Percentiles rank a stretch among this genome's conserved stretches.
Evolutionary conservation across 495 filamentous ascomycete species (phyloP).

Genomic region (Penicillium subrubescens): DNA sequence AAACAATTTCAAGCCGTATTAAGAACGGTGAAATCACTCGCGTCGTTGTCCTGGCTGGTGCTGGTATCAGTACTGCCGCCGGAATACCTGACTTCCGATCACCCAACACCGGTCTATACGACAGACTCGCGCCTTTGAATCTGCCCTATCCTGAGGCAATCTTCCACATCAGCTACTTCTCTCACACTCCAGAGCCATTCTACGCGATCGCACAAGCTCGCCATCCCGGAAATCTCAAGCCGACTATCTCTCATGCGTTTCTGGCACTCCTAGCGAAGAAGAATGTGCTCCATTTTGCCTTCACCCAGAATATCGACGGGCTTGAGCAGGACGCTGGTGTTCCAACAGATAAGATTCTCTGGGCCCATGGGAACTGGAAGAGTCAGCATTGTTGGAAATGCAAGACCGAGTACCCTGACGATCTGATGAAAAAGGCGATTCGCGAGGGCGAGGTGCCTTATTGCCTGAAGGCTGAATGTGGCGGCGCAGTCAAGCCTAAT

Average conservation of each 20-base stretch:
- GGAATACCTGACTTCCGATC: slow-evolving; percentile 81
- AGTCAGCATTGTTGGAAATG: slow-evolving; percentile 81
- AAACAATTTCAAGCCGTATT: slow-evolving; percentile 22
- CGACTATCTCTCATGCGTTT: slow-evolving; percentile 77
- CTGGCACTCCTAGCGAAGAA: slow-evolving; percentile 69
- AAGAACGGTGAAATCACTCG: slow-evolving; percentile 18
- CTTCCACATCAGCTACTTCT: slow-evolving; percentile 84
- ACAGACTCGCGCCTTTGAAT: slow-evolving; percentile 74
- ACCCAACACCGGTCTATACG: slow-evolving; percentile 75
- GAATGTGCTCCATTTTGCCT: slow-evolving; percentile 70
- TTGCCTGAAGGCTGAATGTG: slow-evolving; percentile 60
- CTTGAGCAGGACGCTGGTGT: slow-evolving; percentile 82
- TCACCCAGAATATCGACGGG: slow-evolving; percentile 93
- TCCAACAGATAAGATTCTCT: slow-evolving; percentile 69
- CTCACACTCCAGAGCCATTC: slow-evolving; percentile 76
- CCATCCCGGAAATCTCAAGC: slow-evolving; percentile 76
- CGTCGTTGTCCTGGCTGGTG: slow-evolving; percentile 32
- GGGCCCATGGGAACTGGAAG: slow-evolving; percentile 87
- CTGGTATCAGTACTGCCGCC: slow-evolving; percentile 55
- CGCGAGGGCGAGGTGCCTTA: slow-evolving; percentile 61
- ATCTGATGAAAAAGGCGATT: slow-evolving; percentile 67
- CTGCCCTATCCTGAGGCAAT: slow-evolving; percentile 72
- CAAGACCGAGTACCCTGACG: slow-evolving; percentile 60
- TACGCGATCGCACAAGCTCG: slow-evolving; percentile 83
- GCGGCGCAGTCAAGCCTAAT: slow-evolving; percentile 85